Evolutionary conservation across 768 basidiomycete genomes (phyloP).

Genomic region (Fibroporia radiculosa): DNA sequence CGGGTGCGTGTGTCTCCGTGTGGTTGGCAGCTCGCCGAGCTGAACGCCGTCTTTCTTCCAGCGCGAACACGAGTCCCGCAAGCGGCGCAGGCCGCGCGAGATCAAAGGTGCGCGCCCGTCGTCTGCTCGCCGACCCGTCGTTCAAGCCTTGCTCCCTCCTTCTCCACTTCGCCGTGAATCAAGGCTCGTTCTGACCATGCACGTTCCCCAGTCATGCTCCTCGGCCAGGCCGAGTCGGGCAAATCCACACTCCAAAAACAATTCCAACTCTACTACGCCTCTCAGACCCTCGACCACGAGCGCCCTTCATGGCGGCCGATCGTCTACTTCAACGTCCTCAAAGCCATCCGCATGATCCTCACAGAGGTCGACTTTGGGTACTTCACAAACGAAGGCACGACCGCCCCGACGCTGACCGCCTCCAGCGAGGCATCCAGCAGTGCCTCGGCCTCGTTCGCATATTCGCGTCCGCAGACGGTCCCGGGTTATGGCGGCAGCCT

Average conservation of each 20-base stretch:
- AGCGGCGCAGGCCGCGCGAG: slow-evolving; percentile 13
- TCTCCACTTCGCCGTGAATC: too few relatives aligned
- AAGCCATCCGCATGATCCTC: slow-evolving; percentile 67
- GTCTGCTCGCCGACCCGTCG: background rate
- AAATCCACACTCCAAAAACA: slow-evolving; percentile 84
- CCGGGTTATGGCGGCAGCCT: slow-evolving; percentile 23
- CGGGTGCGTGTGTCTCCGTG: slow-evolving; percentile 5
- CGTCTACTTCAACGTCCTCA: slow-evolving; percentile 49
- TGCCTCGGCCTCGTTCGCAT: slow-evolving; percentile 10
- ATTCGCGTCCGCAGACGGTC: slow-evolving; percentile 3
- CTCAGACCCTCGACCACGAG: slow-evolving; percentile 29
- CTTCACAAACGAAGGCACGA: slow-evolving; percentile 16
- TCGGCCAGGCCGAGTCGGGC: slow-evolving; percentile 36
- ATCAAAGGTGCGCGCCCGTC: slow-evolving; percentile 20
- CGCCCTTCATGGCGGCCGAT: slow-evolving; percentile 36
- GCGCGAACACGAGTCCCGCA: slow-evolving; percentile 20
- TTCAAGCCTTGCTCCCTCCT: too few relatives aligned
- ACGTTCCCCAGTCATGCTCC: slow-evolving; percentile 25
- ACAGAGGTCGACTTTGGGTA: slow-evolving; percentile 62
- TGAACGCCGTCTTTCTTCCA: slow-evolving; percentile 5
- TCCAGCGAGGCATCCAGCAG: slow-evolving; percentile 12
- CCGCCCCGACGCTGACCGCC: slow-evolving; percentile 7
- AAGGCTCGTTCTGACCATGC: too few relatives aligned
- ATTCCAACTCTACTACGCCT: slow-evolving; percentile 75
- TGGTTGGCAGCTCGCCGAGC: background rate